Conservation (phyloP, 352 stramenopile genomes). For the Globisporangium echinulatum region DNA sequence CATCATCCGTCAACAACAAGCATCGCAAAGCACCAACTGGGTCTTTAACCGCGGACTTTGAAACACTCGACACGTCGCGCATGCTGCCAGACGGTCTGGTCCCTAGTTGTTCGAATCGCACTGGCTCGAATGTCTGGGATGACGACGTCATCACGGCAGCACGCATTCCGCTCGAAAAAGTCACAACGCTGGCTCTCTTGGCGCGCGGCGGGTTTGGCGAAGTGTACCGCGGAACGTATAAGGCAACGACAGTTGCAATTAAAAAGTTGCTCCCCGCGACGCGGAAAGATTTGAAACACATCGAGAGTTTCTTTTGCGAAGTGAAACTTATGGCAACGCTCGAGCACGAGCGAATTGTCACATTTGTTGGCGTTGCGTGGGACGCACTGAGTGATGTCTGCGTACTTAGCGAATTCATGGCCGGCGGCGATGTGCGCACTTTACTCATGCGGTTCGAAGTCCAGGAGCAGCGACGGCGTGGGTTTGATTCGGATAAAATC, state of each 20-base stretch:
- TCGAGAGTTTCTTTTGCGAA: conserved; percentile 31
- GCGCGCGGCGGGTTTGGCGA: conserved; percentile 26
- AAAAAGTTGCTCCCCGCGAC: conserved; percentile 17
- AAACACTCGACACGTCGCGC: conserved; percentile 6
- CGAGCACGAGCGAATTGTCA: conserved; percentile 33
- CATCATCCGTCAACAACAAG: neutral
- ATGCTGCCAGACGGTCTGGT: neutral
- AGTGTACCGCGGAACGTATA: conserved; percentile 24
- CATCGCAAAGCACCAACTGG: neutral
- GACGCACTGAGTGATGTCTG: conserved; percentile 32
- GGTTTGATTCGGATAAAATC: conserved; percentile 45
- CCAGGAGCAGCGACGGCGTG: conserved; percentile 22
- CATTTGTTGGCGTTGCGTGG: conserved; percentile 38
- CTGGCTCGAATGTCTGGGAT: neutral
- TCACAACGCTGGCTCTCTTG: conserved; percentile 21
- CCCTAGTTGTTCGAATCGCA: neutral
- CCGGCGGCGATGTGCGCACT: conserved; percentile 33
- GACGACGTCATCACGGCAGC: conserved; percentile 8
- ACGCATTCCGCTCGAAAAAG: conserved; percentile 23
- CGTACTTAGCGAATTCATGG: conserved; percentile 35
- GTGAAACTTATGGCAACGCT: conserved; percentile 36
- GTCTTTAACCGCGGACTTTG: conserved; percentile 1
- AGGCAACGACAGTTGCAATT: conserved; percentile 19
- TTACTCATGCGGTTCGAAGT: conserved; percentile 30
- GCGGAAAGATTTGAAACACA: conserved; percentile 20